Evolutionary conservation across 2,329 filamentous ascomycete genomes (phyloP).

Genomic region (Graphilbum sp.): DNA sequence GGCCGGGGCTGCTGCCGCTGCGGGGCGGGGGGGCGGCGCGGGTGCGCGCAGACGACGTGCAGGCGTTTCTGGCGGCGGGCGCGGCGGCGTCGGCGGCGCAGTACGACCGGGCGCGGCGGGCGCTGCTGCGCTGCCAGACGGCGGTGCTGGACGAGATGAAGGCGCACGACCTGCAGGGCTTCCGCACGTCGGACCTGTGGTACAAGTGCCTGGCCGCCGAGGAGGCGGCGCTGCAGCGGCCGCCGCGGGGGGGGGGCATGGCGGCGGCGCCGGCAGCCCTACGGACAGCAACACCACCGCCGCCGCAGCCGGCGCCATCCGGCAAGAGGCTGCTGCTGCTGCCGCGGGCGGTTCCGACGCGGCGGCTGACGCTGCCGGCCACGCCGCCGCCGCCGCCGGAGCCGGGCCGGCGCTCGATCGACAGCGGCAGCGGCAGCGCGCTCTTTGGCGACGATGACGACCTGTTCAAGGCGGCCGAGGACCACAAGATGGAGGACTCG

Average conservation of each 20-base stretch:
- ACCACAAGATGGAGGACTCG: constrained; percentile 39
- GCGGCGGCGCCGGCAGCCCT: constrained; percentile 6
- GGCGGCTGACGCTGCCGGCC: neutral
- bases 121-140: constrained; percentile 70
- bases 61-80: constrained; percentile 63
- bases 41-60: constrained; percentile 37
- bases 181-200: constrained; percentile 85
- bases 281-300: too few species aligned
- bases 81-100: constrained; percentile 60
- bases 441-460: constrained; percentile 82
- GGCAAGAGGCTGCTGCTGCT: neutral
- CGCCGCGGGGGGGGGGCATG: constrained; percentile 2
- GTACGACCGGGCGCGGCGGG: constrained; percentile 67
- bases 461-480: constrained; percentile 13
- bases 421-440: constrained; percentile 27
- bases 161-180: constrained; percentile 61
- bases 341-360: too few species aligned
- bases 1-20: constrained; percentile 67
- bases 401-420: constrained; percentile 46
- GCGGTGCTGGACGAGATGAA: constrained; percentile 73
- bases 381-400: neutral
- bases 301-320: neutral
- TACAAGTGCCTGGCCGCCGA: constrained; percentile 92
- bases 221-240: constrained; percentile 37
- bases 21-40: constrained; percentile 48